Percentiles rank a stretch among this genome's conserved stretches.
Evolutionary conservation across 148 eudicot genomes (phyloP).

Genomic region (Chenopodium formosanum): DNA sequence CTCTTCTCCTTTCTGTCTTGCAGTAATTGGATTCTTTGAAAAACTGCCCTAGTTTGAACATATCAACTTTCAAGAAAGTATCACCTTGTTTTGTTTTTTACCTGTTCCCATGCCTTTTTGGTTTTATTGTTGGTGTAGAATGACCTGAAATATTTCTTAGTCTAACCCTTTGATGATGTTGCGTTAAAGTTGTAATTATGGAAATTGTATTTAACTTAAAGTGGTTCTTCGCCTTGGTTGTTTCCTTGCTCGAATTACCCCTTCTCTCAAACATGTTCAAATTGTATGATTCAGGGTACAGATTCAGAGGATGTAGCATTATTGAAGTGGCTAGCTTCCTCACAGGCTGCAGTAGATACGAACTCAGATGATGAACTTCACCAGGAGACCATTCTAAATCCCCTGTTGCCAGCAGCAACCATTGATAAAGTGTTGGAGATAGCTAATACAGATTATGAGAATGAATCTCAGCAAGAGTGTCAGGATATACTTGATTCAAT

Average conservation of each 20-base stretch:
- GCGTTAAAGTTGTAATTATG: not conserved
- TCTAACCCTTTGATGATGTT: not conserved
- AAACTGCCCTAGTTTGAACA: not conserved
- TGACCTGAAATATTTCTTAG: not conserved
- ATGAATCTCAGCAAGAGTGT: conserved; percentile 86
- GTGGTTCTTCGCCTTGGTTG: not conserved
- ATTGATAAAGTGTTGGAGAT: conserved; percentile 71
- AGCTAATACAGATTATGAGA: conserved; percentile 71
- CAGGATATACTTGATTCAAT: conserved; percentile 95
- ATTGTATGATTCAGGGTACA: conserved; percentile 38
- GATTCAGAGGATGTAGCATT: conserved; percentile 75
- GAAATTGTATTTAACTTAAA: not conserved
- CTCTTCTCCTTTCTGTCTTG: not conserved
- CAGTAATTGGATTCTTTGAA: not conserved
- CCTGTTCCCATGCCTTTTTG: not conserved
- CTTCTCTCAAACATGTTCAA: conserved; percentile 1
- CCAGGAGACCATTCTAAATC: conserved; percentile 62
- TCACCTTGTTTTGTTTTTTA: not conserved
- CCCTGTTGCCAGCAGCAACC: conserved; percentile 63
- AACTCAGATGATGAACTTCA: conserved; percentile 90
- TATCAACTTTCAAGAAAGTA: not conserved
- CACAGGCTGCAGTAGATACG: conserved; percentile 87
- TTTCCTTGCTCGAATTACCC: not conserved
- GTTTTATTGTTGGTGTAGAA: not conserved
- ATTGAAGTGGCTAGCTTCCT: conserved; percentile 92